A percentile compares a stretch with the other conserved stretches of the same genome.
Evolutionary conservation across 257 asterid genomes (phyloP).

Genomic region (Solanum pinnatisectum): DNA sequence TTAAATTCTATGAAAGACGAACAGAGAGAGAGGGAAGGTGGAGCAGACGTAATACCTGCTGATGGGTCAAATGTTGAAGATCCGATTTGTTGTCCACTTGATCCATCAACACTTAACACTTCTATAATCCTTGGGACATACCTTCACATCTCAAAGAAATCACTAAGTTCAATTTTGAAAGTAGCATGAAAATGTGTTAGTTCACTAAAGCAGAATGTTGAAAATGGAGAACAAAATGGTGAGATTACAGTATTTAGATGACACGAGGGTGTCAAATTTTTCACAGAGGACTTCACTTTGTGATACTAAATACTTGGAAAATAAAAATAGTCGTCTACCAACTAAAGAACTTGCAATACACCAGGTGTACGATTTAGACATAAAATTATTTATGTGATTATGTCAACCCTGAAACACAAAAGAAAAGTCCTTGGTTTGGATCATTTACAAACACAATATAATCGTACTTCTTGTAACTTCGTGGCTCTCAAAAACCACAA

Average conservation of each 20-base stretch:
- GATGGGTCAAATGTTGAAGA: slow-evolving; percentile 55
- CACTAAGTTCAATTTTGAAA: not conserved
- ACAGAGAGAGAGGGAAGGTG: not conserved
- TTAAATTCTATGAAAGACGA: not conserved
- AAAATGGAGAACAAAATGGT: not conserved
- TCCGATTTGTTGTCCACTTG: slow-evolving; percentile 65
- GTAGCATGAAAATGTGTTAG: not conserved
- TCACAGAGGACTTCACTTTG: not conserved
- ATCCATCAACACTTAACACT: slow-evolving; percentile 73
- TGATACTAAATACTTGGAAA: not conserved
- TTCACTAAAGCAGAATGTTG: not conserved
- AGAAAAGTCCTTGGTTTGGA: not conserved
- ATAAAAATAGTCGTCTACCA: not conserved
- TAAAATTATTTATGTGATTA: not conserved
- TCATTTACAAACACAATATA: not conserved
- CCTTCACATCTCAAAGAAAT: slow-evolving; percentile 24
- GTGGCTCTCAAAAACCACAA: not conserved
- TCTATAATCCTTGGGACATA: slow-evolving; percentile 78
- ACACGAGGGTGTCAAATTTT: not conserved
- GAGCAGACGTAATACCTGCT: slow-evolving; percentile 33
- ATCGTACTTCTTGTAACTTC: not conserved
- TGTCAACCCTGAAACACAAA: not conserved
- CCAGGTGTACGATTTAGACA: not conserved
- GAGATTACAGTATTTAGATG: not conserved
- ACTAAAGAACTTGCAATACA: not conserved